Conservation (phyloP, 208 protist genomes). For the Wallacemonas sp. region DNA sequence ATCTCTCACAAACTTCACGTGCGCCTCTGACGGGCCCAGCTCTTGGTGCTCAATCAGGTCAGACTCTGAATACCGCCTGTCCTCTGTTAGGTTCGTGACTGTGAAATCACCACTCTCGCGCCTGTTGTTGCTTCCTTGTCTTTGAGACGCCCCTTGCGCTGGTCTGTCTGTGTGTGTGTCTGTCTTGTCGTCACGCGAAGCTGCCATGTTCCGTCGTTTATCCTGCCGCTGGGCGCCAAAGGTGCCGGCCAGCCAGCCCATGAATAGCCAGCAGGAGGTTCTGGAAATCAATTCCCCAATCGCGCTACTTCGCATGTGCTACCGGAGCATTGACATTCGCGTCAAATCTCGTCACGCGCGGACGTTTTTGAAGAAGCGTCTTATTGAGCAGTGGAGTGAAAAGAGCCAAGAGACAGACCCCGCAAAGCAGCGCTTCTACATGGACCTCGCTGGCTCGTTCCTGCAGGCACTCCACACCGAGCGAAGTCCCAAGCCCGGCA, state of each 20-base stretch:
- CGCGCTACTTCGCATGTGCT: slow-evolving; percentile 89
- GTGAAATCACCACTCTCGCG: no score
- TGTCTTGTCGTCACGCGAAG: neutral
- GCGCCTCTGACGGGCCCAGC: no score
- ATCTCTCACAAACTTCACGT: no score
- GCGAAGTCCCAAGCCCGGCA: slow-evolving; percentile 71
- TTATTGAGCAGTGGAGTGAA: slow-evolving; percentile 78
- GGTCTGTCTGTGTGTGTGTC: neutral
- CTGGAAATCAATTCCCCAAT: slow-evolving; percentile 78
- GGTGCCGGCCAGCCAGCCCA: slow-evolving; percentile 27
- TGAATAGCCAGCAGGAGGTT: slow-evolving; percentile 82
- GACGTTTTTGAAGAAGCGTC: slow-evolving; percentile 78
- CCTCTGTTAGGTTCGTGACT: no score
- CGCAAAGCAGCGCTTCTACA: slow-evolving; percentile 85
- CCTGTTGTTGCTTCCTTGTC: slow-evolving; percentile 10
- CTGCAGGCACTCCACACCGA: slow-evolving; percentile 84
- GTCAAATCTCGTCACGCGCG: slow-evolving; percentile 87
- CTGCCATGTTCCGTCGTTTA: slow-evolving; percentile 33
- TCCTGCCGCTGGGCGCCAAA: slow-evolving; percentile 9
- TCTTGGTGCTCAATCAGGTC: no score
- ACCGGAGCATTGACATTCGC: slow-evolving; percentile 88
- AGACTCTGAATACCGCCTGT: no score
- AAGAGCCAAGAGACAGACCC: slow-evolving; percentile 75
- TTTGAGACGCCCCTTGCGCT: neutral
- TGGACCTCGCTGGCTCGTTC: slow-evolving; percentile 87